These are phyloP conservation scores for Podila clonocystis DNA, from an alignment of 192 early-diverging fungal genomes.

Conservation along the genomic window DNA sequence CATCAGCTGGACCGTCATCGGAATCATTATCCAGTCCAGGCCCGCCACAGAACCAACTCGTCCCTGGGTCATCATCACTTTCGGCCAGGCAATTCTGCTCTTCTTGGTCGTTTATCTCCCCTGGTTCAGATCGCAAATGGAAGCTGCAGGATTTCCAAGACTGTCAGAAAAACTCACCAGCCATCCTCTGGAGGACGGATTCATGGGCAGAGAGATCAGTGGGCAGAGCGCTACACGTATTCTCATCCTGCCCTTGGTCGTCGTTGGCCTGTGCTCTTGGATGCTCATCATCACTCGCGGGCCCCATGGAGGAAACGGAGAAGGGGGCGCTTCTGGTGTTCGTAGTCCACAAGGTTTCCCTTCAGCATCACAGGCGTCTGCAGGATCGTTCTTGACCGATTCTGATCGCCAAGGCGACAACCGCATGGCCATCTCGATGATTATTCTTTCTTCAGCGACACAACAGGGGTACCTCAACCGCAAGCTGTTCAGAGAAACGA, in stretches of 20 bases:
- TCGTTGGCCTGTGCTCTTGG: constrained; percentile 60
- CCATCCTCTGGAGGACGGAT: constrained; percentile 42
- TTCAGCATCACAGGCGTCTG: neutral
- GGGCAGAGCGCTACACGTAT: constrained; percentile 29
- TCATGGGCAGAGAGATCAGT: constrained; percentile 46
- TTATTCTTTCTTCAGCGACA: constrained; percentile 62
- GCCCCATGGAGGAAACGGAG: constrained; percentile 13
- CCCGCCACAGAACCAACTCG: constrained; percentile 60
- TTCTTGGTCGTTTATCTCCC: constrained; percentile 40
- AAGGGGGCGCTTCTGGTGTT: neutral
- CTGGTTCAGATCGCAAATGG: constrained; percentile 34
- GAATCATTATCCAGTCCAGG: constrained; percentile 43
- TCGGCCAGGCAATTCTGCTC: constrained; percentile 47
- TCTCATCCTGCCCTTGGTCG: constrained; percentile 53
- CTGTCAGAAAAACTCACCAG: constrained; percentile 22
- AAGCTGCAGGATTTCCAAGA: constrained; percentile 22
- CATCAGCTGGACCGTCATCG: constrained; percentile 56
- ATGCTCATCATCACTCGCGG: constrained; percentile 58
- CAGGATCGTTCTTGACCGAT: constrained; percentile 10
- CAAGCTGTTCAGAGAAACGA: constrained; percentile 58
- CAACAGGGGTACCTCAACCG: constrained; percentile 57
- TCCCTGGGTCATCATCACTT: constrained; percentile 59
- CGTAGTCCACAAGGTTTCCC: neutral
- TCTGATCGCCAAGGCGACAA: constrained; percentile 24
- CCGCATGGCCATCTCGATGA: constrained; percentile 52